These are phyloP conservation scores for Exobasidium cylindrosporum DNA, from an alignment of 1,284 basidiomycete genomes.

Conservation along the genomic window DNA sequence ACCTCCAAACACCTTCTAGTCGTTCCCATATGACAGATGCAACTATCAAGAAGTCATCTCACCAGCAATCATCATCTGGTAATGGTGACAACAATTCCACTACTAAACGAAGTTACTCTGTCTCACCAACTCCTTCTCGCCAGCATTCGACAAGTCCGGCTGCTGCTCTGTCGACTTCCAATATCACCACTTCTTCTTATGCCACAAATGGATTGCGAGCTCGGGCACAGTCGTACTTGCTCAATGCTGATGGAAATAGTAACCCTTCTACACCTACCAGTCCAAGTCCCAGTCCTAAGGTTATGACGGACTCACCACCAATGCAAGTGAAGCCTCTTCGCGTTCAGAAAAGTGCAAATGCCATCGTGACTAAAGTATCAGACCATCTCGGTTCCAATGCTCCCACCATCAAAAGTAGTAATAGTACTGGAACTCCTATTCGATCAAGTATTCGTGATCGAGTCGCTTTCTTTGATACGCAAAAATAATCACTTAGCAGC, in stretches of 20 bases:
- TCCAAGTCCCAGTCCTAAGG: constrained; percentile 2
- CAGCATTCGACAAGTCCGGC: not conserved
- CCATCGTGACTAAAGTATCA: constrained; percentile 1
- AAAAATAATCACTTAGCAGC: not conserved
- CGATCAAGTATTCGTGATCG: constrained; percentile 29
- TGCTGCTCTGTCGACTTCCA: not conserved
- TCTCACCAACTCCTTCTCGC: constrained; percentile 14
- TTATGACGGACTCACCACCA: not conserved
- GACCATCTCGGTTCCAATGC: not conserved
- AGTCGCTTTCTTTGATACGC: constrained; percentile 38
- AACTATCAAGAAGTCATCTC: constrained; percentile 4
- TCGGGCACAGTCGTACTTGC: constrained; percentile 20
- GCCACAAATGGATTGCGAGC: constrained; percentile 19
- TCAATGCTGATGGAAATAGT: constrained; percentile 5
- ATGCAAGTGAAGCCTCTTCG: constrained; percentile 4
- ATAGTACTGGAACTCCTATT: constrained; percentile 9
- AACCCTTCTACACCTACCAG: not conserved
- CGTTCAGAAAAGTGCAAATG: not conserved
- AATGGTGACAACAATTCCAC: not conserved
- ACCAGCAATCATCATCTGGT: not conserved
- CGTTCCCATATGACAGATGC: not conserved
- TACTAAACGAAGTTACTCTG: not conserved
- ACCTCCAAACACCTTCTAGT: not conserved
- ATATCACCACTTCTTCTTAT: constrained; percentile 1
- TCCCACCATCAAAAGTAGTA: not conserved